Evolutionary conservation across 2,329 filamentous ascomycete species (phyloP).

Genomic region (Pestalotiopsis sp.): DNA sequence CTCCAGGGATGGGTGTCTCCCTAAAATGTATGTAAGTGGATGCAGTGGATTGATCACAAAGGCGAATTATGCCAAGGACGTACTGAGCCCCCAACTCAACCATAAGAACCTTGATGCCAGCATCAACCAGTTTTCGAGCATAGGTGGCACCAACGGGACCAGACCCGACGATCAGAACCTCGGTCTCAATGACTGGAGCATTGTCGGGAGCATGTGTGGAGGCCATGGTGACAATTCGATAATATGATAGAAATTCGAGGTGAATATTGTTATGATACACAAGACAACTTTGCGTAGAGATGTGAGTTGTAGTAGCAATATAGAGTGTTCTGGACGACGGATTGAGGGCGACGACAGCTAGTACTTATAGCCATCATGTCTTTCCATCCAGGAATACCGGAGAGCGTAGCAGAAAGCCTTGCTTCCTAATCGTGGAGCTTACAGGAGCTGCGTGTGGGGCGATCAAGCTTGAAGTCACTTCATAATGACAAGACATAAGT

Average conservation of each 20-base stretch:
- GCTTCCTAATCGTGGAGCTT: neutral
- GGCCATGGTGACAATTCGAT: neutral
- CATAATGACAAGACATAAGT: neutral
- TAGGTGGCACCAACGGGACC: constrained; percentile 27
- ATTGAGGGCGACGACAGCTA: neutral
- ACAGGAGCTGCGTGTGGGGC: neutral
- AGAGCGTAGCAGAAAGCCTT: neutral
- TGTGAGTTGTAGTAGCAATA: neutral
- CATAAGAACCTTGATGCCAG: constrained; percentile 22
- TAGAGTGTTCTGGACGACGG: neutral
- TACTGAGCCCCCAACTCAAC: constrained; percentile 27
- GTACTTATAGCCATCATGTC: neutral
- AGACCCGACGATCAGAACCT: constrained; percentile 24
- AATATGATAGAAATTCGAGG: neutral
- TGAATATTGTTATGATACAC: neutral
- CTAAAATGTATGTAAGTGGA: neutral
- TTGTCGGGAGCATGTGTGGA: neutral
- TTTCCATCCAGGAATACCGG: neutral
- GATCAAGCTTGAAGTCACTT: neutral
- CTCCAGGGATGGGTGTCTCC: neutral
- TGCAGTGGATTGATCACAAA: neutral
- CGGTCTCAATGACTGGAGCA: neutral
- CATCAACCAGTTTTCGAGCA: constrained; percentile 21
- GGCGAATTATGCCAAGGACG: constrained; percentile 1
- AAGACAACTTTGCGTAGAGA: neutral